Conservation (phyloP, 2,329 filamentous ascomycete genomes). For the Colletotrichum sp. region DNA sequence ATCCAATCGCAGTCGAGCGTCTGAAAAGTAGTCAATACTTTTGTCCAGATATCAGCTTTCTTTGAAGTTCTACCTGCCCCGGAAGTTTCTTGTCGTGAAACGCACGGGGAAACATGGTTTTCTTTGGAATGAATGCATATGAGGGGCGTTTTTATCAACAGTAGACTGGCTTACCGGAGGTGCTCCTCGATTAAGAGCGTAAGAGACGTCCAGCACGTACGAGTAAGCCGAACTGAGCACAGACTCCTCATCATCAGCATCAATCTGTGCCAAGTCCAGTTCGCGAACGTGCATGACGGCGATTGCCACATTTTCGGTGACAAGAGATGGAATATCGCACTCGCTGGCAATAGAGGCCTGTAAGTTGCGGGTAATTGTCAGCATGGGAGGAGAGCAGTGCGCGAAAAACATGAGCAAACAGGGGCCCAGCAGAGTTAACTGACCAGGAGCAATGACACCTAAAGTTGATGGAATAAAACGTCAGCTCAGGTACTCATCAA, state of each 20-base stretch:
- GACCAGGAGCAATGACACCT: background rate
- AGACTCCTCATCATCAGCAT: background rate
- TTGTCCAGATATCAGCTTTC: background rate
- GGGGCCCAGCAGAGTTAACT: background rate
- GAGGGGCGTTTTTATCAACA: no score
- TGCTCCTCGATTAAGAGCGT: background rate
- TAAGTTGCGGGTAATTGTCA: background rate
- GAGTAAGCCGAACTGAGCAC: background rate
- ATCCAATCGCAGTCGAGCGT: background rate
- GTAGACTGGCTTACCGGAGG: background rate
- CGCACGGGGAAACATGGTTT: background rate
- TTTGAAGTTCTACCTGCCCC: background rate
- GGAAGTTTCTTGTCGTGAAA: background rate
- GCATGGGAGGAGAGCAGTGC: background rate
- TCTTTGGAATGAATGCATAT: accelerated
- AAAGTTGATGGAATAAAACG: background rate
- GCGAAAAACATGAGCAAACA: background rate
- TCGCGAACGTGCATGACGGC: background rate
- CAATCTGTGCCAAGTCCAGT: background rate
- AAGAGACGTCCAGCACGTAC: background rate
- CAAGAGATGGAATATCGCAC: background rate
- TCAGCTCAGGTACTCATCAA: background rate
- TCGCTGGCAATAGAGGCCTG: background rate
- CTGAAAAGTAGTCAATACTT: background rate
- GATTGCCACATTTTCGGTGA: background rate